phyloP scores from a whole-genome alignment of 192 early-diverging fungal genomes.

The Umbelopsis vinacea region DNA sequence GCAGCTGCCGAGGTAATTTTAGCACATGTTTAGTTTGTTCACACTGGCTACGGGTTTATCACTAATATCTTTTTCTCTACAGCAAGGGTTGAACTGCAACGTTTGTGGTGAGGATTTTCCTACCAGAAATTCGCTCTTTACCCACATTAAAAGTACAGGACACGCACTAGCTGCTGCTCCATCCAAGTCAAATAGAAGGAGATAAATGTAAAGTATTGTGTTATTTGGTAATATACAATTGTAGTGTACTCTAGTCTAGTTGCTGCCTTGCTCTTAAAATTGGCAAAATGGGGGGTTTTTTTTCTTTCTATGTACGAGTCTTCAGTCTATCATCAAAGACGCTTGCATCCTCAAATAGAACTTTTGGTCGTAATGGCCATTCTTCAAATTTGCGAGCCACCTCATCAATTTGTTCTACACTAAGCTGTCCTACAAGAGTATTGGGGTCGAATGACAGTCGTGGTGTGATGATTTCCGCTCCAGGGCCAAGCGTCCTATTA shows the following conservation, averaged over 20 bases:
- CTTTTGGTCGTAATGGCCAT: constrained; percentile 55
- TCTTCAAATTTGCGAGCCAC: constrained; percentile 57
- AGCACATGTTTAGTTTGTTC: too few relatives aligned
- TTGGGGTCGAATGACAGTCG: constrained; percentile 50
- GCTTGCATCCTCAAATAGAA: constrained; percentile 49
- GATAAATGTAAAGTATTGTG: constrained; percentile 12
- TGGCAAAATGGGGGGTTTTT: neutral
- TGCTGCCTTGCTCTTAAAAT: neutral
- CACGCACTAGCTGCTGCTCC: constrained; percentile 71
- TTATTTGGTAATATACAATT: neutral
- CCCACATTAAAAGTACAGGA: constrained; percentile 84
- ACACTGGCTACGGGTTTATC: too few relatives aligned
- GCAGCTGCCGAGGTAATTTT: constrained; percentile 21
- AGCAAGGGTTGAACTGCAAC: constrained; percentile 66
- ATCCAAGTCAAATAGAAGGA: constrained; percentile 6
- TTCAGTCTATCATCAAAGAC: constrained; percentile 31
- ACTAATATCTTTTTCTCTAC: neutral
- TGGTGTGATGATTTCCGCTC: constrained; percentile 53
- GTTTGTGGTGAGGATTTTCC: constrained; percentile 76
- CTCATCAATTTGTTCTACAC: constrained; percentile 50
- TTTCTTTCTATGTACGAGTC: constrained; percentile 12
- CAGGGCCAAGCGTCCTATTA: constrained; percentile 53
- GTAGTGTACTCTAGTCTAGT: neutral
- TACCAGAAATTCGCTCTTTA: constrained; percentile 85
- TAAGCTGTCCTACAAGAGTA: constrained; percentile 46